These are phyloP conservation scores for Scutellaria galericulata DNA, from an alignment of 257 asterid genomes.

Conservation along the genomic window DNA sequence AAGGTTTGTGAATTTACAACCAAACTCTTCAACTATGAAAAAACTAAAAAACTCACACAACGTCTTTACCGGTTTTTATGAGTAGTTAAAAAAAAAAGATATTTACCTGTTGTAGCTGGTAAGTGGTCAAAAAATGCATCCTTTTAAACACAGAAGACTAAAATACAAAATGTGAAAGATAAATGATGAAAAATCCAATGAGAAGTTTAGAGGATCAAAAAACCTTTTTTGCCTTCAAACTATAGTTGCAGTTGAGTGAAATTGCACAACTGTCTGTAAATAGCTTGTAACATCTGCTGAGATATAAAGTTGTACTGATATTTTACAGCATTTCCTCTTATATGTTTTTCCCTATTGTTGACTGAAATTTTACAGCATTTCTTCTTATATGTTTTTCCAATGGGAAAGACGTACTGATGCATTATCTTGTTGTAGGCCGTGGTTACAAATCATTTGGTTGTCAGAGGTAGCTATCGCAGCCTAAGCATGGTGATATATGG, in stretches of 20 bases:
- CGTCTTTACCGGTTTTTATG: no score
- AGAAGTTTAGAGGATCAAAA: no score
- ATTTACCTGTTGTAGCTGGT: no score
- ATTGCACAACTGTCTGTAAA: constrained; percentile 10
- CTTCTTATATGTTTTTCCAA: background rate
- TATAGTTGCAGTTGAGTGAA: constrained; percentile 25
- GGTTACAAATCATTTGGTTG: constrained; percentile 92
- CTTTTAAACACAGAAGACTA: no score
- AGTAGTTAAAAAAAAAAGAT: no score
- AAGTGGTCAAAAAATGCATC: no score
- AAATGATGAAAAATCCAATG: no score
- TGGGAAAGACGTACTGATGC: constrained; percentile 32
- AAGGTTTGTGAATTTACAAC: no score
- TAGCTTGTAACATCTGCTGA: constrained; percentile 22
- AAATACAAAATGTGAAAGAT: no score
- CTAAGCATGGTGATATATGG: constrained; percentile 97
- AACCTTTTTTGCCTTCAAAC: no score
- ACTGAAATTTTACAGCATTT: constrained; percentile 21
- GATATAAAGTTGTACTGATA: constrained; percentile 20
- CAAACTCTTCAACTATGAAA: no score
- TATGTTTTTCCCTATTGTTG: background rate
- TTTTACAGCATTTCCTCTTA: background rate
- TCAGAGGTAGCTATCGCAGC: constrained; percentile 96
- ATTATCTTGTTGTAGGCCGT: constrained; percentile 60
- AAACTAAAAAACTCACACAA: no score